phyloP scores from a whole-genome alignment of 169 alveolate genomes.

The Eimeria maxima region DNA sequence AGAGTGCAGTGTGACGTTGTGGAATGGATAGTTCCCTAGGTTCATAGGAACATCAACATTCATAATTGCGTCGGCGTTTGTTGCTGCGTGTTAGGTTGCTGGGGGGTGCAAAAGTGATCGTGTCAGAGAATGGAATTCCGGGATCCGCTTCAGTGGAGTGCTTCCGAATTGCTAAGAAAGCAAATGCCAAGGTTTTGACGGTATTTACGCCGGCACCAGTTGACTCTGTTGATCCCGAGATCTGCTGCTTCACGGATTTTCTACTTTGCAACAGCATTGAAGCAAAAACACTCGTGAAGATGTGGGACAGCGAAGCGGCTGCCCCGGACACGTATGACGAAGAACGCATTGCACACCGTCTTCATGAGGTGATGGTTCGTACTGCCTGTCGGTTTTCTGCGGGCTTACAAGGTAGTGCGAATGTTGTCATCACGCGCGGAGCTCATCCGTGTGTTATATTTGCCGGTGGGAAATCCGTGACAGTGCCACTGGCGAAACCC shows the following conservation, averaged over 20 bases:
- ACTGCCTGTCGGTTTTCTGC: slow-evolving; percentile 53
- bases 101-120: slow-evolving; percentile 71
- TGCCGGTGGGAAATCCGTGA: slow-evolving; percentile 16
- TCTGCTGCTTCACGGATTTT: slow-evolving; percentile 78
- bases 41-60: neutral
- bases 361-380: slow-evolving; percentile 41
- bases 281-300: slow-evolving; percentile 62
- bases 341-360: slow-evolving; percentile 46
- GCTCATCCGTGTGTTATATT: slow-evolving; percentile 51
- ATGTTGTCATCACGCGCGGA: slow-evolving; percentile 75
- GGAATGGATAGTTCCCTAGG: neutral
- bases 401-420: slow-evolving; percentile 50
- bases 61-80: neutral
- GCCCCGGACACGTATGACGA: neutral
- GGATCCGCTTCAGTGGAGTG: slow-evolving; percentile 70
- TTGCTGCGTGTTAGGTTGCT: slow-evolving; percentile 68
- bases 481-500: slow-evolving; percentile 59
- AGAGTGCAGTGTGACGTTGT: neutral
- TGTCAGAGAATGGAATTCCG: slow-evolving; percentile 81
- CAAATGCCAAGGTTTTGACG: slow-evolving; percentile 69
- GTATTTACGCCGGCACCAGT: slow-evolving; percentile 85
- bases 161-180: slow-evolving; percentile 76
- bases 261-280: slow-evolving; percentile 78
- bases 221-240: slow-evolving; percentile 70
- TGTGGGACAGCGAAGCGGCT: slow-evolving; percentile 12